These are phyloP conservation scores for Hypoxylon sp. DNA, from an alignment of 2,329 filamentous ascomycete species.

Conservation along the genomic window DNA sequence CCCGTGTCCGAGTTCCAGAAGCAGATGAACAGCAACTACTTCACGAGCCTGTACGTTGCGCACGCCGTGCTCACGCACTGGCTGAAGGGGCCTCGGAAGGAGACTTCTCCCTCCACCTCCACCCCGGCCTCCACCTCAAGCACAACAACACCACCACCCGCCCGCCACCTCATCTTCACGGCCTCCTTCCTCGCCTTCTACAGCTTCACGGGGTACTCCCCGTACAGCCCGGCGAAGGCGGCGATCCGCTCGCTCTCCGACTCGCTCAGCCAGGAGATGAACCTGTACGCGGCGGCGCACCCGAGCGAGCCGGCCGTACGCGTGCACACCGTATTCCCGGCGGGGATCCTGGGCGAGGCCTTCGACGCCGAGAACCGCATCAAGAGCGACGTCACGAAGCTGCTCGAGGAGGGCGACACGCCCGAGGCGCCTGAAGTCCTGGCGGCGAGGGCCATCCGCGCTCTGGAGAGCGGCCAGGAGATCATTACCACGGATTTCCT, in stretches of 20 bases:
- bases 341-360: conserved; percentile 74
- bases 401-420: conserved; percentile 57
- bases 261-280: conserved; percentile 72
- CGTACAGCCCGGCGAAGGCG: conserved; percentile 77
- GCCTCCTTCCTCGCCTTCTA: conserved; percentile 74
- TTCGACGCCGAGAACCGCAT: conserved; percentile 57
- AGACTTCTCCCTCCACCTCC: too few relatives aligned
- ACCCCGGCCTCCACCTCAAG: neutral
- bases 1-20: conserved; percentile 53
- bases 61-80: conserved; percentile 55
- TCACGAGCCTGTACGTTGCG: conserved; percentile 58
- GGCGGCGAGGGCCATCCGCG: conserved; percentile 69
- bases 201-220: conserved; percentile 74
- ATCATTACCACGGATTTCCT: conserved; percentile 74
- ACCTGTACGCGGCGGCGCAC: conserved; percentile 55
- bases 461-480: conserved; percentile 75
- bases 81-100: conserved; percentile 39
- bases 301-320: conserved; percentile 59
- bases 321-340: conserved; percentile 77
- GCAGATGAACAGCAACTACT: conserved; percentile 61
- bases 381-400: conserved; percentile 59
- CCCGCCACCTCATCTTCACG: conserved; percentile 77
- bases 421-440: conserved; percentile 69
- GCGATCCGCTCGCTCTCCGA: conserved; percentile 77
- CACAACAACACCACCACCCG: neutral